phyloP scores from a whole-genome alignment of 2,329 filamentous ascomycete species.

The Diaporthe helianthi region DNA sequence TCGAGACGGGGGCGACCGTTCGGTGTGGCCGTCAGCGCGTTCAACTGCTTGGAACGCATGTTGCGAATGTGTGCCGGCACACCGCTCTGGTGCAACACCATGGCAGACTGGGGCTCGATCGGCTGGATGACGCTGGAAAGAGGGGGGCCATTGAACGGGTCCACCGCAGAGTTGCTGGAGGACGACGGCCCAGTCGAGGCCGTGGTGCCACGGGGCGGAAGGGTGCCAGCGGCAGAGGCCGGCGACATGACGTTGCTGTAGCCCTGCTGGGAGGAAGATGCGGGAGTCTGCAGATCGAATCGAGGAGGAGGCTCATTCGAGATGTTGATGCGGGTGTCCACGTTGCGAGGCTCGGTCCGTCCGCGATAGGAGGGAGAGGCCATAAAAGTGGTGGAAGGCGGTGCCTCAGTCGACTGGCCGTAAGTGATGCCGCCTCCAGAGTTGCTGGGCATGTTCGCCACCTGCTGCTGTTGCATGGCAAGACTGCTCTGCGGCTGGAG shows the following conservation, averaged over 20 bases:
- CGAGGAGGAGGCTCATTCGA: slow-evolving; percentile 46
- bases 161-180: background rate
- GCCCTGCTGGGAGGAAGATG: slow-evolving; percentile 7
- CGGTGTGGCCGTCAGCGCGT: slow-evolving; percentile 43
- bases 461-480: slow-evolving; percentile 15
- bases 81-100: slow-evolving; percentile 10
- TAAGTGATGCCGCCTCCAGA: background rate
- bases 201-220: background rate
- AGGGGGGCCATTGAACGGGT: slow-evolving; percentile 33
- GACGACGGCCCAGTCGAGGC: background rate
- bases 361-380: background rate
- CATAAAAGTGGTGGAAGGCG: background rate
- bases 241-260: slow-evolving; percentile 5
- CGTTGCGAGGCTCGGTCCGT: slow-evolving; percentile 51
- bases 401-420: background rate
- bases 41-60: slow-evolving; percentile 48
- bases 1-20: slow-evolving; percentile 45
- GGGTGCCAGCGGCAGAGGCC: background rate
- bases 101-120: slow-evolving; percentile 16
- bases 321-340: slow-evolving; percentile 46
- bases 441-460: background rate
- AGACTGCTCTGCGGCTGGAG: background rate
- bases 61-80: slow-evolving; percentile 37
- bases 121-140: slow-evolving; percentile 30
- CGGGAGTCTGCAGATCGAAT: slow-evolving; percentile 42